Percentiles rank a stretch among this genome's conserved stretches.
These are phyloP conservation scores for Zygosaccharomyces rouxii DNA, from an alignment of 805 yeast genomes.

Conservation along the genomic window DNA sequence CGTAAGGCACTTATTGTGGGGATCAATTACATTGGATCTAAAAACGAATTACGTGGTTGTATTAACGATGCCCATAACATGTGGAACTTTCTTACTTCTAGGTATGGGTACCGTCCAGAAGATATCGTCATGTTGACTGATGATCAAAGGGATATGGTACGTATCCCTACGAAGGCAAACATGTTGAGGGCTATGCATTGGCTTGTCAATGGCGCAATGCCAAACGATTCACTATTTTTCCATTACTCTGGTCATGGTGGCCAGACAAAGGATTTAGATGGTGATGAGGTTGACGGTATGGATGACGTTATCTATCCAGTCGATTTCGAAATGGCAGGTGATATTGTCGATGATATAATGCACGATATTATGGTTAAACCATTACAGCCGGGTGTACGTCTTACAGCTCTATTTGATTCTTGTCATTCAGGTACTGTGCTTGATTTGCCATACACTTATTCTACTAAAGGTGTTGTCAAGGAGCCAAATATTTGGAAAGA, in stretches of 20 bases:
- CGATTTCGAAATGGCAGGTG: slow-evolving; percentile 64
- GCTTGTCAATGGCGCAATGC: slow-evolving; percentile 67
- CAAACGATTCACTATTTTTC: slow-evolving; percentile 75
- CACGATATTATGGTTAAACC: slow-evolving; percentile 68
- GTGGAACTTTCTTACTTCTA: slow-evolving; percentile 39
- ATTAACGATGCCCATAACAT: slow-evolving; percentile 69
- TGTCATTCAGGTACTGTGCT: slow-evolving; percentile 84
- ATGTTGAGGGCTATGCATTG: slow-evolving; percentile 77
- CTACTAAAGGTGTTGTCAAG: slow-evolving; percentile 77
- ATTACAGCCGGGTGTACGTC: slow-evolving; percentile 65
- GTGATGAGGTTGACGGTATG: slow-evolving; percentile 71
- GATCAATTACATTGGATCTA: slow-evolving; percentile 67
- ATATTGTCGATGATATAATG: slow-evolving; percentile 67
- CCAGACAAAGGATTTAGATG: slow-evolving; percentile 59
- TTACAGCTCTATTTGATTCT: slow-evolving; percentile 78
- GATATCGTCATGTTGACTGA: slow-evolving; percentile 60
- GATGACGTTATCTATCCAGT: slow-evolving; percentile 73
- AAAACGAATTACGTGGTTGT: slow-evolving; percentile 65
- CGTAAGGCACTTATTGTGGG: slow-evolving; percentile 76
- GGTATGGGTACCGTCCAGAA: slow-evolving; percentile 47
- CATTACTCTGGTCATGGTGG: slow-evolving; percentile 91
- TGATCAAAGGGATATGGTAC: slow-evolving; percentile 44
- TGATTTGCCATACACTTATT: slow-evolving; percentile 75
- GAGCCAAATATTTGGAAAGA: slow-evolving; percentile 77
- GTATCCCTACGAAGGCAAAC: slow-evolving; percentile 62